Base-by-base conservation (phyloP, 257 asterid species). In the Thymus mandschuricus region DNA sequence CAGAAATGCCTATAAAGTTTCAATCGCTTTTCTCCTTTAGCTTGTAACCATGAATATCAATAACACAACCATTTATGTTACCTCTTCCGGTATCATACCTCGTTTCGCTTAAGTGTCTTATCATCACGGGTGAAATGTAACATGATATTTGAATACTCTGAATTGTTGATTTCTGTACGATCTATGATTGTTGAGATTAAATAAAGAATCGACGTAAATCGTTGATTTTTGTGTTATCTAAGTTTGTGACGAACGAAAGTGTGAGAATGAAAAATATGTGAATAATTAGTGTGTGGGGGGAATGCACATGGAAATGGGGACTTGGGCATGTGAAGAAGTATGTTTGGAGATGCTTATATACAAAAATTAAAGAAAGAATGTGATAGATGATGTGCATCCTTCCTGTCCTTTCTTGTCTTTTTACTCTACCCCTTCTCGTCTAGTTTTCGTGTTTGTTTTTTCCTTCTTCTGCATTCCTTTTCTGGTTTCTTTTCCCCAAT, bases 281-380 rank as follows among this genome's bases (percentile, higher is more conserved):
- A 66, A 66, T 49, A 50, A 49, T 48, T 66, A 12, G n/a, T 50
- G 60, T 33, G 50, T 57, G 63, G 21, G 8, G 15, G 38, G 9
- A 8, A 28, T 31, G 63, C 63, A 57, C 92, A 86, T 86, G 93
- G 82, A 81, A 72, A 21, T 64, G 49, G 72, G 61, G 83, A 35
- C 0, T n/a, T 44, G 66, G 71, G 67, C 89, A 86, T 81, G 90
- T 86, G 90, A 86, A 63, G 90, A 86, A 63, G 3, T 44, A 83
- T 81, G 15, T 21, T 73, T 52, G 79, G 73, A 78, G 51, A 43
- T 51, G 40, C 10, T 35, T 67, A 56, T 45, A 38, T 57, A 30
- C 45, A 27, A 61, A 60, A 43, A 43, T 5, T 3, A 43, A 60
- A 65, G 68, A 60, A 62, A 58, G 74, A 76, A 59, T 68, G 83